Percentiles rank a stretch among this genome's conserved stretches.
phyloP scores from a whole-genome alignment of 2,329 filamentous ascomycete genomes.

The Cladorrhinum sp. region DNA sequence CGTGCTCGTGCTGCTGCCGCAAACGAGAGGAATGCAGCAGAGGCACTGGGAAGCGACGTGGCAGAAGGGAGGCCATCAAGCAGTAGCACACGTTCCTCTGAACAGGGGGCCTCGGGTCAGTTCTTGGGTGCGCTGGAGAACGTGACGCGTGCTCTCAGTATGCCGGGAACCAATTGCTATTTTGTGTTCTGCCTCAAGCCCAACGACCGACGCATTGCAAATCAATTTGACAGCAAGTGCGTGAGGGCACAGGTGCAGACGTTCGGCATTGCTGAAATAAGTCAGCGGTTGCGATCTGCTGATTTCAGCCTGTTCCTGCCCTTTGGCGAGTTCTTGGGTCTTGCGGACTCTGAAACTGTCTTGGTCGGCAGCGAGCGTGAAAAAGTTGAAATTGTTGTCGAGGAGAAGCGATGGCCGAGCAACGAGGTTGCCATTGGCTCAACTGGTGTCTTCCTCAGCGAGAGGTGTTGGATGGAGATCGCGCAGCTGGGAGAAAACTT shows the following conservation, averaged over 20 bases:
- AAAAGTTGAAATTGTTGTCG: slow-evolving; percentile 85
- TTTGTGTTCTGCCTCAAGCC: slow-evolving; percentile 97
- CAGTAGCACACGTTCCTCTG: slow-evolving; percentile 44
- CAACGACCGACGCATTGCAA: slow-evolving; percentile 93
- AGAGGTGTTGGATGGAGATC: slow-evolving; percentile 91
- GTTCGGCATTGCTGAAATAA: slow-evolving; percentile 95
- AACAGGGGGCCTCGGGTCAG: slow-evolving; percentile 88
- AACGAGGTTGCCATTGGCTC: slow-evolving; percentile 90
- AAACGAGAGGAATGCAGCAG: slow-evolving; percentile 36
- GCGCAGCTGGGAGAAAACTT: slow-evolving; percentile 67
- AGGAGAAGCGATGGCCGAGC: slow-evolving; percentile 85
- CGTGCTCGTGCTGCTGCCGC: slow-evolving; percentile 33
- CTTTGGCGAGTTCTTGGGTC: slow-evolving; percentile 89
- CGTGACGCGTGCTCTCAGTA: slow-evolving; percentile 80
- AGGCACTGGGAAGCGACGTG: slow-evolving; percentile 49
- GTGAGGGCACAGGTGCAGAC: slow-evolving; percentile 92
- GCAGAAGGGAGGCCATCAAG: slow-evolving; percentile 41
- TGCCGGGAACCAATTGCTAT: slow-evolving; percentile 84
- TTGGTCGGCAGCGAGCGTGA: slow-evolving; percentile 91
- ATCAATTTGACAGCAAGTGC: slow-evolving; percentile 98
- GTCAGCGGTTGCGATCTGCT: slow-evolving; percentile 83
- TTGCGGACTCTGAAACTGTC: slow-evolving; percentile 78
- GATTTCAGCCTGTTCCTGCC: slow-evolving; percentile 96
- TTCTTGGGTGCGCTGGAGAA: slow-evolving; percentile 88
- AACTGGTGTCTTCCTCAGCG: slow-evolving; percentile 92